Evolutionary conservation across 2,329 filamentous ascomycete genomes (phyloP).

Genomic region (Epichloe scottii): DNA sequence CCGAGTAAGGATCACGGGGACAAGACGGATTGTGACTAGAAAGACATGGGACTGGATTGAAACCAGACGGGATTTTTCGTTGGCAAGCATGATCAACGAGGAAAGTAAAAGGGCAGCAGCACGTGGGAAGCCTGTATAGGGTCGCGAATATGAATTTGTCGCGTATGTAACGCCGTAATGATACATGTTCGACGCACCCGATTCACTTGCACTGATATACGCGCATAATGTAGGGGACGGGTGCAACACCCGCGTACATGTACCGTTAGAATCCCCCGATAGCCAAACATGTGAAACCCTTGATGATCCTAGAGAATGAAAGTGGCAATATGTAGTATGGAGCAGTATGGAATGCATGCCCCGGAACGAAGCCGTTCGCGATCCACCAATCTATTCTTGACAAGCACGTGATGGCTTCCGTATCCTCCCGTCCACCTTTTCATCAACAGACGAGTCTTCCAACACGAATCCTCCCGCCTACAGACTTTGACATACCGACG

Average conservation of each 20-base stretch:
- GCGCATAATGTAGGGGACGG: not conserved
- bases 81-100: too few relatives aligned
- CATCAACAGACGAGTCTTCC: not conserved
- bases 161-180: conserved; percentile 6
- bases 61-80: too few relatives aligned
- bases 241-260: not conserved
- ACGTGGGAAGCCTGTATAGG: not conserved
- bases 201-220: not conserved
- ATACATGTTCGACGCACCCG: conserved; percentile 5
- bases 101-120: too few relatives aligned
- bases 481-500: not conserved
- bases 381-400: too few relatives aligned
- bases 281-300: not conserved
- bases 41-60: too few relatives aligned
- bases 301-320: not conserved
- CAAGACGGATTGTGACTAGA: too few relatives aligned
- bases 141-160: not conserved
- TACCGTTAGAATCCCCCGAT: not conserved
- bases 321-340: not conserved
- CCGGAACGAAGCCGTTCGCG: too few relatives aligned
- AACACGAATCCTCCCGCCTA: not conserved
- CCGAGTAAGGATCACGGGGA: too few relatives aligned
- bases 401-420: not conserved
- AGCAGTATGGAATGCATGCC: too few relatives aligned
- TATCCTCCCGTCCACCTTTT: not conserved